phyloP scores from a whole-genome alignment of 768 basidiomycete genomes.

The Tulasnella sp. region DNA sequence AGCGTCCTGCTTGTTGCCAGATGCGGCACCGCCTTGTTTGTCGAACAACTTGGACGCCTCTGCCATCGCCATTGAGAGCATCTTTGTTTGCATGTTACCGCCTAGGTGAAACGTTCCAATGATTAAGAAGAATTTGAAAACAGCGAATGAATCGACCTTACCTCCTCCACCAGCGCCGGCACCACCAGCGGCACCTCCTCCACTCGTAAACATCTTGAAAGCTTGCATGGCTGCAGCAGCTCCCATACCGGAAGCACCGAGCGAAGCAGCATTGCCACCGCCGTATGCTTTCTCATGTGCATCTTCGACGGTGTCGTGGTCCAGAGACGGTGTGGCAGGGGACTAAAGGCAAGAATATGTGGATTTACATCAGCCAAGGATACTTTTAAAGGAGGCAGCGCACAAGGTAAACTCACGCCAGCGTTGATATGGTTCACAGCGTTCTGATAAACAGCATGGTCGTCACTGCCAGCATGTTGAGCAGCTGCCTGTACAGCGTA shows the following conservation, averaged over 20 bases:
- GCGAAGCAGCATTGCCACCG: slow-evolving; percentile 37
- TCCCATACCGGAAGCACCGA: slow-evolving; percentile 56
- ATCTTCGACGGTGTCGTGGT: slow-evolving; percentile 5
- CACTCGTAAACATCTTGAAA: slow-evolving; percentile 34
- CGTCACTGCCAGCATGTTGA: slow-evolving; percentile 7
- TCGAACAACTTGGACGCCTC: slow-evolving; percentile 30
- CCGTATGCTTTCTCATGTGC: slow-evolving; percentile 9
- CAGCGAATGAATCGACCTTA: no score
- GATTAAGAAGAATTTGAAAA: background rate
- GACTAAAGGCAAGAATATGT: slow-evolving; percentile 5
- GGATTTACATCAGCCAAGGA: no score
- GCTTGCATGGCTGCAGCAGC: slow-evolving; percentile 70
- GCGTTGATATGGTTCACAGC: background rate
- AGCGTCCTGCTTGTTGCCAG: slow-evolving; percentile 31
- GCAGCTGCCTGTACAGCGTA: slow-evolving; percentile 8
- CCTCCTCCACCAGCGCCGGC: no score
- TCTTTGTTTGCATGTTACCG: slow-evolving; percentile 34
- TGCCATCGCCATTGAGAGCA: slow-evolving; percentile 7
- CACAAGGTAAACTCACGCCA: no score
- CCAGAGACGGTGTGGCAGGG: slow-evolving; percentile 18
- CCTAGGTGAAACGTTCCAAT: slow-evolving; percentile 21
- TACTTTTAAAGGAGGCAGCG: no score
- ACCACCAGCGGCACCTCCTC: background rate
- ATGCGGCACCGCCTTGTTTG: slow-evolving; percentile 26
- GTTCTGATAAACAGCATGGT: background rate